Evolutionary conservation across 306 rosid genomes (phyloP).

Genomic region (Prunus mume): DNA sequence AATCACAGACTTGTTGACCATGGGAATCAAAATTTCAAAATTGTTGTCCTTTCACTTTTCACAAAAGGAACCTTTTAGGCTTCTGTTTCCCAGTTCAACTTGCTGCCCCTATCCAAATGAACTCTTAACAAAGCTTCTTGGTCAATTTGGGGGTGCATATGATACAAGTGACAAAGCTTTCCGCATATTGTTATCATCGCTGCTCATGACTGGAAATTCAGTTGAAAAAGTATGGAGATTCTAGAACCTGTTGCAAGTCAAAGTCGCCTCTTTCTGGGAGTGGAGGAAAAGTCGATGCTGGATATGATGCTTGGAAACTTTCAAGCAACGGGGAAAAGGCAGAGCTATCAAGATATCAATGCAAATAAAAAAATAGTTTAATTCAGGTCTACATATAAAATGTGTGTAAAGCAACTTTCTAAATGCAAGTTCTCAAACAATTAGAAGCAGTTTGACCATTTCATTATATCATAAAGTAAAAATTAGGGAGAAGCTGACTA

Average conservation of each 20-base stretch:
- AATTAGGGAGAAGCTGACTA: background rate
- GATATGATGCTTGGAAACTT: conserved; percentile 66
- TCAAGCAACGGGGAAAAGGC: conserved; percentile 54
- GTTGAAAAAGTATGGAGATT: no score
- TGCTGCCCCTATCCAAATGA: conserved; percentile 17
- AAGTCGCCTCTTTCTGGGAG: no score
- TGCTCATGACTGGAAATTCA: background rate
- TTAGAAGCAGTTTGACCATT: background rate
- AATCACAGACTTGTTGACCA: conserved; percentile 4
- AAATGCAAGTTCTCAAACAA: background rate
- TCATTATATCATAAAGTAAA: background rate
- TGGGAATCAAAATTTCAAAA: conserved; percentile 8
- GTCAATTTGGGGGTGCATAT: conserved; percentile 4
- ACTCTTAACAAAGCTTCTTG: conserved; percentile 14
- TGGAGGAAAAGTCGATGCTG: conserved; percentile 54
- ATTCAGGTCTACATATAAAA: background rate
- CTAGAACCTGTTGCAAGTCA: no score
- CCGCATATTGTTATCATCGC: background rate
- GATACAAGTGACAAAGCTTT: conserved; percentile 2
- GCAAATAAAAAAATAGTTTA: background rate
- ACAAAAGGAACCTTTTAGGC: conserved; percentile 16
- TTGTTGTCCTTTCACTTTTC: conserved; percentile 18
- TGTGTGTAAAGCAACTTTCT: background rate
- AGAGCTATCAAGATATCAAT: conserved; percentile 16
- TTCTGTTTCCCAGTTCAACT: conserved; percentile 20